These are phyloP conservation scores for Casuarina cunninghamiana DNA, from an alignment of 306 rosid species.

Conservation along the genomic window DNA sequence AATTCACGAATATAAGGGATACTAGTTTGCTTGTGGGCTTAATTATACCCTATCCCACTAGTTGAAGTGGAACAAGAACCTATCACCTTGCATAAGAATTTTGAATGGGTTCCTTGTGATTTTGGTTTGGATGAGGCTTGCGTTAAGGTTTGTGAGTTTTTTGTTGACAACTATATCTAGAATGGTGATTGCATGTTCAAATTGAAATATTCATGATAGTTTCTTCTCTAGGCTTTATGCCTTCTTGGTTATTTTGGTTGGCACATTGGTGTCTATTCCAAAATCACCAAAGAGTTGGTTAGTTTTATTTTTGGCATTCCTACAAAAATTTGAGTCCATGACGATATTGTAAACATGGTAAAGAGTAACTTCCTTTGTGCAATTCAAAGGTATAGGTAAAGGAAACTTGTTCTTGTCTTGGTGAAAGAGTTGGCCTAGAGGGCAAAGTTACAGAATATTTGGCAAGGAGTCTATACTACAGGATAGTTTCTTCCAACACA, in stretches of 20 bases:
- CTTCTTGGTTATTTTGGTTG: conserved; percentile 89
- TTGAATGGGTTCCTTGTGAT: conserved; percentile 91
- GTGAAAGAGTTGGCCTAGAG: conserved; percentile 96
- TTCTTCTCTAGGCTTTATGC: conserved; percentile 85
- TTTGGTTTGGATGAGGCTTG: conserved; percentile 64
- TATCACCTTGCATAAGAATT: conserved; percentile 74
- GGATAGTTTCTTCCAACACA: conserved; percentile 91
- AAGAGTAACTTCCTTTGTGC: conserved; percentile 89
- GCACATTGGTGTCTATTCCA: conserved; percentile 95
- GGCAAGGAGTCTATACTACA: conserved; percentile 97
- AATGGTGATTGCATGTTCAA: conserved; percentile 92
- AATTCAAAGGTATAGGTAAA: conserved; percentile 88
- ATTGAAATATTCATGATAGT: conserved; percentile 86
- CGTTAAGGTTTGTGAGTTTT: conserved; percentile 70
- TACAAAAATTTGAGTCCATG: conserved; percentile 76
- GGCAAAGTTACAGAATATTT: conserved; percentile 89
- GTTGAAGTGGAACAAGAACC: conserved; percentile 89
- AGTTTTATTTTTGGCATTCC: conserved; percentile 88
- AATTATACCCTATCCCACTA: conserved; percentile 63
- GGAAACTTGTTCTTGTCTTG: conserved; percentile 97
- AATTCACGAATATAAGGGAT: conserved; percentile 78
- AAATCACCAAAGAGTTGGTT: conserved; percentile 80
- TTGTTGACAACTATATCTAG: conserved; percentile 83
- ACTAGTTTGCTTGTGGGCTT: conserved; percentile 72
- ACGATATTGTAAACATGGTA: conserved; percentile 75